Base-by-base conservation (phyloP, 257 asterid genomes). In the Gentiana straminea region DNA sequence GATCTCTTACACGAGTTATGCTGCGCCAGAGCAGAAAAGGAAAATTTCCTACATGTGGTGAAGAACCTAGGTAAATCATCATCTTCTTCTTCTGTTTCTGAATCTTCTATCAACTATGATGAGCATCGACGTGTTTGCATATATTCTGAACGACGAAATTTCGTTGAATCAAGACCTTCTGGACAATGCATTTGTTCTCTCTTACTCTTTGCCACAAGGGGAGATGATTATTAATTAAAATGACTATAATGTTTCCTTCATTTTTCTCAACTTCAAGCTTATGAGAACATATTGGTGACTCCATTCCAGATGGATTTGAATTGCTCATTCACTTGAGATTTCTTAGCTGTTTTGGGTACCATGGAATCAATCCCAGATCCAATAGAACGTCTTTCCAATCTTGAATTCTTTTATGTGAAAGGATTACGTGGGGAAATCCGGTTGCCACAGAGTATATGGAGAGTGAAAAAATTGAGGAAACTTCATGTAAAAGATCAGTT, bases 221-320 rank as follows among this genome's bases (percentile, higher is more conserved):
- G 8, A 10, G 3, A 1, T 43, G 51, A 57, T 13, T 43, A 34
- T n/a, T 35, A 10, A 36, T 9, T 1, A 8, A 24, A 32, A 35
- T 24, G 36, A 3, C 33, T 52, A 7, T 39, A 41, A 34, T 7
- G 15, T 5, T 37, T 59, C 43, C 1, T 35, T 45, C 13, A 15
- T 52, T 35, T 62, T 47, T 32, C 12, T 33, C 6, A 60, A 50
- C 51, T 60, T 60, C 32, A 60, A 60, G 24, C 64, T 50, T 15
- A 57, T 60, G 11, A 60, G 15, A 11, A 57, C 38, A 55, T 15
- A 49, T 49, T 38, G 64, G 57, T 13, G 35, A 24, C 5, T 60
- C 57, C 34, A 36, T 60, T 10, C 49, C 54, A 3, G 10, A 10
- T 44, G 54, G 15, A 35, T 35, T 54, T 5, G 34, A 54, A 33